A percentile compares a stretch with the other conserved stretches of the same genome.
These are phyloP conservation scores for Neoboletus magnificus DNA, from an alignment of 768 basidiomycete species.

Conservation along the genomic window DNA sequence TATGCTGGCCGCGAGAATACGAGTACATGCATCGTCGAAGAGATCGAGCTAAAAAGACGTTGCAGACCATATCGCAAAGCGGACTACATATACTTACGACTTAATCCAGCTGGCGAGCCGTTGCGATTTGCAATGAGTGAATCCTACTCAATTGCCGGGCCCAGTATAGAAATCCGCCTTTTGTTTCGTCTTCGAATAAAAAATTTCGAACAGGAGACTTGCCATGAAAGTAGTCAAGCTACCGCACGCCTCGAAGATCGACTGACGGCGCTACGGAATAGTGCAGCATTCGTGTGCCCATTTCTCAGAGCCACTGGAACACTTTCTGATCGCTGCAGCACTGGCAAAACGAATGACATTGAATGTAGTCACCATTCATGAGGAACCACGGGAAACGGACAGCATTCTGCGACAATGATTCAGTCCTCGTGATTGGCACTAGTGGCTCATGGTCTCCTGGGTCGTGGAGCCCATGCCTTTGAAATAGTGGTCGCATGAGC, in stretches of 20 bases:
- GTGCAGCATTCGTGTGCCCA: too few species aligned
- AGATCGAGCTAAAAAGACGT: neutral
- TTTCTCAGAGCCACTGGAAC: too few species aligned
- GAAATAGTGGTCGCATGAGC: neutral
- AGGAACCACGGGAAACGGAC: too few species aligned
- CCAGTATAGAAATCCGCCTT: neutral
- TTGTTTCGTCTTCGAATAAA: neutral
- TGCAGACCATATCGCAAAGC: conserved; percentile 29
- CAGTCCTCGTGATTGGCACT: neutral
- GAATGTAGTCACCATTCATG: too few species aligned
- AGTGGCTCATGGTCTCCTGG: neutral
- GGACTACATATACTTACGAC: neutral
- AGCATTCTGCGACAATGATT: too few species aligned
- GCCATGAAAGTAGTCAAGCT: too few species aligned
- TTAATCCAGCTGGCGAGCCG: neutral
- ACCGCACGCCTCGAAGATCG: too few species aligned
- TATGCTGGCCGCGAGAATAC: conserved; percentile 71
- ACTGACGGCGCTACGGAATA: too few species aligned
- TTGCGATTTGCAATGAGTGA: neutral
- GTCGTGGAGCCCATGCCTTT: neutral
- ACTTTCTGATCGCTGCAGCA: too few species aligned
- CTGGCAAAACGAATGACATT: too few species aligned
- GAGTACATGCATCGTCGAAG: neutral
- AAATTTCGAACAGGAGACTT: too few species aligned
- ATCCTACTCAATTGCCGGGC: conserved; percentile 1